A percentile compares a stretch with the other conserved stretches of the same genome.
Evolutionary conservation across 495 filamentous ascomycete genomes (phyloP).

Genomic region (Xylona heveae): DNA sequence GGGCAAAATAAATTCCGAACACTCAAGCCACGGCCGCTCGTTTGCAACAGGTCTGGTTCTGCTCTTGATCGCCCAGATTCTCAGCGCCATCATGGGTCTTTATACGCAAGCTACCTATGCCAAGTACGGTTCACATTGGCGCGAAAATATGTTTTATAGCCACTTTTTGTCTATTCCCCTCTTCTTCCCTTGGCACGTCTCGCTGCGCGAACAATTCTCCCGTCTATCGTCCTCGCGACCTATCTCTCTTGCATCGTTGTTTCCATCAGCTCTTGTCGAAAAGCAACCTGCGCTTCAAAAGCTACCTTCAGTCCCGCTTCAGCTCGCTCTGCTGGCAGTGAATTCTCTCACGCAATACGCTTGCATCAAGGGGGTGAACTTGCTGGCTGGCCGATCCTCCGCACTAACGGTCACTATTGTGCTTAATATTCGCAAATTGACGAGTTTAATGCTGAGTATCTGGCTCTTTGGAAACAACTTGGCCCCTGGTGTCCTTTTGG

Average conservation of each 20-base stretch:
- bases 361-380: slow-evolving; percentile 88
- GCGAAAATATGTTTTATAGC: slow-evolving; percentile 89
- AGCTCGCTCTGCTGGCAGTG: slow-evolving; percentile 46
- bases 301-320: slow-evolving; percentile 31
- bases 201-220: slow-evolving; percentile 26
- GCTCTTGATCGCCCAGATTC: slow-evolving; percentile 68
- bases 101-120: slow-evolving; percentile 84
- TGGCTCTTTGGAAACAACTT: slow-evolving; percentile 80
- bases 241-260: slow-evolving; percentile 7
- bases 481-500: slow-evolving; percentile 49
- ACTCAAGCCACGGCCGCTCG: slow-evolving; percentile 5
- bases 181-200: slow-evolving; percentile 26
- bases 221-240: slow-evolving; percentile 25
- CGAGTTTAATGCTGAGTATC: slow-evolving; percentile 74
- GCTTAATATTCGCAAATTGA: slow-evolving; percentile 86
- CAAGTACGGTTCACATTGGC: slow-evolving; percentile 74
- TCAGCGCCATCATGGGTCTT: slow-evolving; percentile 85
- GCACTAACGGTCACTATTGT: slow-evolving; percentile 92
- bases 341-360: slow-evolving; percentile 87
- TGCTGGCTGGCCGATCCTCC: slow-evolving; percentile 63
- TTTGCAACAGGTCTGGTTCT: slow-evolving; percentile 66
- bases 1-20: neutral
- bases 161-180: slow-evolving; percentile 59
- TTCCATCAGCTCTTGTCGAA: neutral
- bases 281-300: slow-evolving; percentile 9